Evolutionary conservation across 2,329 filamentous ascomycete genomes (phyloP), one percentile per base, ranked within the genome.

Genomic region (Aaosphaeria pasadenensis): DNA sequence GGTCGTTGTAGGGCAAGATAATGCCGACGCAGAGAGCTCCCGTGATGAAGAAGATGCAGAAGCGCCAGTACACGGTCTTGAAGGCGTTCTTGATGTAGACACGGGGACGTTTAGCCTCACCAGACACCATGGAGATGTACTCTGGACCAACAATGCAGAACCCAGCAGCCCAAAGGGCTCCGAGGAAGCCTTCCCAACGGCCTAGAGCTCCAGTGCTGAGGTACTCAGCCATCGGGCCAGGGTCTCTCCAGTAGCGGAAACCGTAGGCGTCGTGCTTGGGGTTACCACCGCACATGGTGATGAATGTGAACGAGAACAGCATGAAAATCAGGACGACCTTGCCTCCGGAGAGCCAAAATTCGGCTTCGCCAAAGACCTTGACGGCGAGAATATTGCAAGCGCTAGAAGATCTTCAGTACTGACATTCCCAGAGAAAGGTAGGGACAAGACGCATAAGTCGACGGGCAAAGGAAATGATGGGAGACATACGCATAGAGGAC

Each of bases 1-100:
- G 74, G 44, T 91, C 82, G 54, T 90, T 82, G 51, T 85, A 83
- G 0, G 87, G 86, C 24, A 72, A 52, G 30, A 74, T 66, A 30
- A 77, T 71, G 29, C 75, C 74, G 9, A 74, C 69, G 50, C 69
- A 72, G 11, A 77, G 60, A 5, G 74, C 72, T 17, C 72, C 72
- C 1, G 72, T 63, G 47, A 77, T 72, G 60, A 76, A 77, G 64
- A 77, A 76, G 53, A 72, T 58, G 33, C 69, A 71, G 44, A 77
- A 74, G 44, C 75, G 71, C 56, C 63, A 70, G 60, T 74, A 75
- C 30, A 77, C 70, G 6, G 73, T 74, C 62, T 75, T 77, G 66
- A 75, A 77, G 5, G 75, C 75, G 30, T 65, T 64, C 56, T 75
- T 74, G 59, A 77, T 74, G 60, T 74, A 70, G 40, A 62, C 62